These are phyloP conservation scores for Sergeia podlipaevii DNA, from an alignment of 208 protist species.

Conservation along the genomic window DNA sequence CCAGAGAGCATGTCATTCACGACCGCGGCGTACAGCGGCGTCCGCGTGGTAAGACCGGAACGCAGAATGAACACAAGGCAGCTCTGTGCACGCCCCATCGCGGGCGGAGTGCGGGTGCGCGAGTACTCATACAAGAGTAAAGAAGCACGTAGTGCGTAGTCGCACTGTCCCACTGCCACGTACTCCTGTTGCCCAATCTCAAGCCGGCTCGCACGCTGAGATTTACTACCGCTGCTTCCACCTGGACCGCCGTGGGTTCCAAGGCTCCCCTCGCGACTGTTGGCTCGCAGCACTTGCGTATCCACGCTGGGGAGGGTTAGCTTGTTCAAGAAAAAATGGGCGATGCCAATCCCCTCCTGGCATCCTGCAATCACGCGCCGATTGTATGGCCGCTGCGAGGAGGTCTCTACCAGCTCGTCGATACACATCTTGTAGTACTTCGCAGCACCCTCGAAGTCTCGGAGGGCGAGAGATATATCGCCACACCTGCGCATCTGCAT, in stretches of 20 bases:
- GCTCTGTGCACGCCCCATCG: constrained; percentile 36
- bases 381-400: constrained; percentile 62
- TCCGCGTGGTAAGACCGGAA: constrained; percentile 27
- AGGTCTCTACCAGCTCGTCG: constrained; percentile 61
- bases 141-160: constrained; percentile 48
- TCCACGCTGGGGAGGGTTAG: constrained; percentile 50
- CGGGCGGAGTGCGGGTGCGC: constrained; percentile 49
- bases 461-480: constrained; percentile 59
- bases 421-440: constrained; percentile 72
- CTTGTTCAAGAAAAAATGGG: constrained; percentile 40
- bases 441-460: constrained; percentile 56
- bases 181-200: constrained; percentile 74
- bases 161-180: constrained; percentile 25
- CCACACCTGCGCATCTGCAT: constrained; percentile 83
- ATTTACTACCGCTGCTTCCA: background rate
- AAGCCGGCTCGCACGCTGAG: constrained; percentile 42
- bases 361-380: constrained; percentile 58
- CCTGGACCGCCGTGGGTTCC: background rate
- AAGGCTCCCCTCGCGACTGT: constrained; percentile 9
- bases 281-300: constrained; percentile 28
- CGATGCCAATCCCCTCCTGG: constrained; percentile 73
- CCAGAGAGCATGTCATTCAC: constrained; percentile 61
- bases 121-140: constrained; percentile 69
- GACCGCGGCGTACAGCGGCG: constrained; percentile 35
- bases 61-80: constrained; percentile 46